Percentiles rank a stretch among this genome's conserved stretches.
Evolutionary conservation across 352 stramenopile genomes (phyloP).

Genomic region (Globisporangium parvum): DNA sequence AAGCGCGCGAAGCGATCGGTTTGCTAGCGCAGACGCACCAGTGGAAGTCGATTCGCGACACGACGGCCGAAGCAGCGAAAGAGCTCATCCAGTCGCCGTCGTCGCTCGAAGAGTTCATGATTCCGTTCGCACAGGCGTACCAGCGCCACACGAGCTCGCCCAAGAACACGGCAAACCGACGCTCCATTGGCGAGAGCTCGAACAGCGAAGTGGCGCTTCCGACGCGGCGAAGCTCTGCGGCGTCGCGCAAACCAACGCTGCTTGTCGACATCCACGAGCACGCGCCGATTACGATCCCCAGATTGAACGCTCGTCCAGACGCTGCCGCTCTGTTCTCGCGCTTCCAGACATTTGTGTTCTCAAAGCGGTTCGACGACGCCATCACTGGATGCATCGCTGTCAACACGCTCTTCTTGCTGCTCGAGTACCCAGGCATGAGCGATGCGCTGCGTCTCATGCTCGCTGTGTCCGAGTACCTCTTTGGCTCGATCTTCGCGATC

Average conservation of each 20-base stretch:
- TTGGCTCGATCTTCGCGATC: constrained; percentile 49
- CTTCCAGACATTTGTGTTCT: constrained; percentile 54
- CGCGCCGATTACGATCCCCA: constrained; percentile 10
- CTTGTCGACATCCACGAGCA: constrained; percentile 17
- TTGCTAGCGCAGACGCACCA: constrained; percentile 34
- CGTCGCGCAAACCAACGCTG: constrained; percentile 9
- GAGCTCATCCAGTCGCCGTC: constrained; percentile 38
- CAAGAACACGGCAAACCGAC: neutral
- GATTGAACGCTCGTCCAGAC: constrained; percentile 5
- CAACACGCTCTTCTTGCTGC: constrained; percentile 61
- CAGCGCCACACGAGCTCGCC: constrained; percentile 9
- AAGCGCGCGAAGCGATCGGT: constrained; percentile 12
- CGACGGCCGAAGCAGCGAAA: constrained; percentile 60
- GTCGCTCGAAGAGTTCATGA: constrained; percentile 39
- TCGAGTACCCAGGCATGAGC: constrained; percentile 64
- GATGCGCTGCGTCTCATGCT: constrained; percentile 25
- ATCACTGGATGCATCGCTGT: constrained; percentile 60
- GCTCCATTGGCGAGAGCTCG: constrained; percentile 7
- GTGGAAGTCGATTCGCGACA: constrained; percentile 45
- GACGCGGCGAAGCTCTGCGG: neutral
- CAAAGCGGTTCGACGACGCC: constrained; percentile 68
- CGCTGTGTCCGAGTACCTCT: constrained; percentile 64
- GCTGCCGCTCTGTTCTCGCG: constrained; percentile 2
- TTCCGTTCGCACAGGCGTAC: constrained; percentile 17
- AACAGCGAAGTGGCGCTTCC: constrained; percentile 3